These are phyloP conservation scores for Penicillium sp. DNA, from an alignment of 2,329 filamentous ascomycete species.

Conservation along the genomic window DNA sequence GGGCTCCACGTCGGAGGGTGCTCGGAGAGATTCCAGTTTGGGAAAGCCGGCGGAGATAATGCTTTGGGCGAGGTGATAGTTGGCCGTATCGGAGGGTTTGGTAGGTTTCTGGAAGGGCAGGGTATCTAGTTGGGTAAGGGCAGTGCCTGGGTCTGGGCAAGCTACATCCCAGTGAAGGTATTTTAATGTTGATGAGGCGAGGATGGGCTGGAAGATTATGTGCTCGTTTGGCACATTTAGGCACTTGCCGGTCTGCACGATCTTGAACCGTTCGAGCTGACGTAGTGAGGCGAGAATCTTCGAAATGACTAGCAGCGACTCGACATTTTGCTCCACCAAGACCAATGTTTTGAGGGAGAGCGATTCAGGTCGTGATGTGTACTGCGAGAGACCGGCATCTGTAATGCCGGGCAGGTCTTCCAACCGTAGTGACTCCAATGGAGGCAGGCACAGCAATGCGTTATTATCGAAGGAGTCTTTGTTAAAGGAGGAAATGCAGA, in stretches of 20 bases:
- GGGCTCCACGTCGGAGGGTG: constrained; percentile 45
- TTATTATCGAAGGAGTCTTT: constrained; percentile 54
- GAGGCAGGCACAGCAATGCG: constrained; percentile 52
- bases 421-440: constrained; percentile 52
- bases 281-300: constrained; percentile 49
- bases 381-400: constrained; percentile 53
- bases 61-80: constrained; percentile 44
- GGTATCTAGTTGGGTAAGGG: constrained; percentile 38
- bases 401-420: constrained; percentile 55
- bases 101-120: constrained; percentile 37
- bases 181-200: constrained; percentile 49
- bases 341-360: constrained; percentile 46
- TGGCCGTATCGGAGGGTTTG: constrained; percentile 36
- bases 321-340: constrained; percentile 54
- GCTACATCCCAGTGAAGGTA: constrained; percentile 57
- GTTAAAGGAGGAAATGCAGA: constrained; percentile 54
- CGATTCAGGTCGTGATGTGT: constrained; percentile 47
- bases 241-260: constrained; percentile 50
- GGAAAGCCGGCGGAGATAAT: constrained; percentile 45
- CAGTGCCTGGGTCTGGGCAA: constrained; percentile 37
- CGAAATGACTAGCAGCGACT: constrained; percentile 50
- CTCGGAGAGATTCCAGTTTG: constrained; percentile 38
- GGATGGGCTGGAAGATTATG: constrained; percentile 46
- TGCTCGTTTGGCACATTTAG: constrained; percentile 45
- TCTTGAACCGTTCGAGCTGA: constrained; percentile 48